phyloP scores from a whole-genome alignment of 129 eudicot species.

The Sambucus nigra region DNA sequence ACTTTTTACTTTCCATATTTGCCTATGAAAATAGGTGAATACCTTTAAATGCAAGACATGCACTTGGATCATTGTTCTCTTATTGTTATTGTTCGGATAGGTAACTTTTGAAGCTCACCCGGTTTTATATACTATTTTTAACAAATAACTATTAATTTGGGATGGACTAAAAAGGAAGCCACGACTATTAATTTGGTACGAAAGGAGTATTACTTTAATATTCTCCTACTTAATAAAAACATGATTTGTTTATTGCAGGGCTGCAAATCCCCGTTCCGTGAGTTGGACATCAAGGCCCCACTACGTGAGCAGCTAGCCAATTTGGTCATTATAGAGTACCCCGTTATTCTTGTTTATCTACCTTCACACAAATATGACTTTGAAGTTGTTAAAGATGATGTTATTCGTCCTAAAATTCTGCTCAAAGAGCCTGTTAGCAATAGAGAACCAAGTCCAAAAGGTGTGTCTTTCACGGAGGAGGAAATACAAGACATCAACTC shows the following conservation, averaged over 20 bases:
- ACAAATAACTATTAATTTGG: too few relatives aligned
- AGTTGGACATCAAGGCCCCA: slow-evolving; percentile 57
- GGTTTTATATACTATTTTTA: too few relatives aligned
- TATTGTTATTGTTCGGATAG: too few relatives aligned
- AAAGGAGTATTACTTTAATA: too few relatives aligned
- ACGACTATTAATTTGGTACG: too few relatives aligned
- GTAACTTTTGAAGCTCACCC: too few relatives aligned
- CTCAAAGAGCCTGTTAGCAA: slow-evolving; percentile 15
- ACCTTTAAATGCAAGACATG: too few relatives aligned
- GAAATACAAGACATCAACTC: slow-evolving; percentile 40
- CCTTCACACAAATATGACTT: slow-evolving; percentile 47
- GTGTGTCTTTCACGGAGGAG: slow-evolving; percentile 57
- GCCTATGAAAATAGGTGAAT: too few relatives aligned
- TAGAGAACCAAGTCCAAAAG: slow-evolving; percentile 29
- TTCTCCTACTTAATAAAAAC: neutral
- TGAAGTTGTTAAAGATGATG: slow-evolving; percentile 38
- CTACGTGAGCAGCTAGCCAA: slow-evolving; percentile 42
- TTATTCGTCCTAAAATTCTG: slow-evolving; percentile 11
- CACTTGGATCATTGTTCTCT: too few relatives aligned
- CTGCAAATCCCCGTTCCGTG: slow-evolving; percentile 43
- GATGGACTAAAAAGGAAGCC: too few relatives aligned
- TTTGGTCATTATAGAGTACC: slow-evolving; percentile 67
- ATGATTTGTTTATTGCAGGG: slow-evolving; percentile 34
- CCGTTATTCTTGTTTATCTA: slow-evolving; percentile 62
- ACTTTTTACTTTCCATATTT: too few relatives aligned